These are phyloP conservation scores for Echria macrotheca DNA, from an alignment of 495 filamentous ascomycete species.

Conservation along the genomic window DNA sequence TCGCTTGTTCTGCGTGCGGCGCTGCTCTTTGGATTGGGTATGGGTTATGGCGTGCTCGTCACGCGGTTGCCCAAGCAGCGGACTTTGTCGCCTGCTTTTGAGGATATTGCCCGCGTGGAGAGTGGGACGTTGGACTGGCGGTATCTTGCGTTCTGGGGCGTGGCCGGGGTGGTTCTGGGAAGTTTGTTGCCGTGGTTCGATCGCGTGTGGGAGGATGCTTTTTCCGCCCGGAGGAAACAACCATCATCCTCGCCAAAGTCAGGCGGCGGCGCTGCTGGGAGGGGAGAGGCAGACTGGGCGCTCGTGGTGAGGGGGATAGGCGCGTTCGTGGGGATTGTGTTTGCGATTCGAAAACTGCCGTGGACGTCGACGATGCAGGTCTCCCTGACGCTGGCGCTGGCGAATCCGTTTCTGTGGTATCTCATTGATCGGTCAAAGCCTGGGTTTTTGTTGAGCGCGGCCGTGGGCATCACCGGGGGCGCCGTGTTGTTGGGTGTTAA, in stretches of 20 bases:
- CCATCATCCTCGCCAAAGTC: not conserved
- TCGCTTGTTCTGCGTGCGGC: constrained; percentile 42
- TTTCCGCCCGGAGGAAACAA: constrained; percentile 6
- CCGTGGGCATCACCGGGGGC: constrained; percentile 70
- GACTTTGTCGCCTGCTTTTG: not conserved
- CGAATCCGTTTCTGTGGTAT: constrained; percentile 94
- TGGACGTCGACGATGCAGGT: constrained; percentile 94
- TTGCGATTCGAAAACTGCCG: constrained; percentile 87
- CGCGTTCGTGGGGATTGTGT: constrained; percentile 92
- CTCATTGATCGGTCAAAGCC: constrained; percentile 83
- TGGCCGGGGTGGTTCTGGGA: constrained; percentile 70
- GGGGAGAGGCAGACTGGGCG: constrained; percentile 60
- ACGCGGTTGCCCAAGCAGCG: constrained; percentile 55
- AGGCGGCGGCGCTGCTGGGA: constrained; percentile 9
- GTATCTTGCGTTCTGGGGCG: constrained; percentile 77
- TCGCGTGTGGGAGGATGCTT: constrained; percentile 46
- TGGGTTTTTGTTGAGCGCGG: constrained; percentile 69
- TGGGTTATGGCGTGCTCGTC: constrained; percentile 79
- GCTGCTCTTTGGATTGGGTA: constrained; percentile 74
- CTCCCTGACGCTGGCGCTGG: constrained; percentile 83
- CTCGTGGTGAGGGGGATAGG: constrained; percentile 81
- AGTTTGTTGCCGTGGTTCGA: constrained; percentile 83
- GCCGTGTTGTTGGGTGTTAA: constrained; percentile 64
- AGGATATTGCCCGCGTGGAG: not conserved
- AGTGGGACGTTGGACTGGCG: constrained; percentile 10